Evolutionary conservation across 495 filamentous ascomycete species (phyloP), one percentile per base, ranked within the genome.

Genomic region (Pyrenopolyporus hunteri): DNA sequence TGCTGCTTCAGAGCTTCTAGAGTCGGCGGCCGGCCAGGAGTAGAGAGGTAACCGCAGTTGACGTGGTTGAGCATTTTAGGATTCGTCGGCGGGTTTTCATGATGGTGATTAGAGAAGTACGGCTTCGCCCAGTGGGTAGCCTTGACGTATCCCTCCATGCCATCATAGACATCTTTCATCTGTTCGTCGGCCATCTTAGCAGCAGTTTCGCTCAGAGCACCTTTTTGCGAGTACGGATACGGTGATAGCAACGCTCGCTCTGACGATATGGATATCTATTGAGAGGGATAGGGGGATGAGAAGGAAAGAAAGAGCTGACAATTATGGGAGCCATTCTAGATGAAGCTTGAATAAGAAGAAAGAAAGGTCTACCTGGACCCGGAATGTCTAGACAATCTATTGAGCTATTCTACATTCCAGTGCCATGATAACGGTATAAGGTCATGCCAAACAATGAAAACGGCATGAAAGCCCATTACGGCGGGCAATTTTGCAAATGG

Each of bases 1-100:
- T 84, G 81, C 63, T 82, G 79, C 66, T 85, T 85, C 14, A 85
- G 68, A 7, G 78, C 74, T 1, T 78, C 67, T 23, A 85, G 67
- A 11, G 80, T 83, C 4, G 81, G 82, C 7, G 79, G 59, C 6
- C 69, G 48, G 11, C 74, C 74, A 6, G 66, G 63, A 0, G 77
- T 82, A 1, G 82, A 82, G 6, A 83, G 69, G 48, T 81, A 84
- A 55, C 72, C 64, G 66, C 82, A 84, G 69, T 82, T 83, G 40
- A 80, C 60, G 42, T 78, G 72, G 17, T 64, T 67, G 17, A 80
- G 69, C 25, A 79, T 53, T 39, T 53, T 25, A 31, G 66, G 43
- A 11, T 66, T 51, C 16, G 45, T 28, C 31, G 61, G 39, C 6
- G 65, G 58, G 44, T 66, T 72, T 20, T 72, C 67, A 22, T 70